Conservation (phyloP, 495 filamentous ascomycete species). For the Daldinia decipiens region DNA sequence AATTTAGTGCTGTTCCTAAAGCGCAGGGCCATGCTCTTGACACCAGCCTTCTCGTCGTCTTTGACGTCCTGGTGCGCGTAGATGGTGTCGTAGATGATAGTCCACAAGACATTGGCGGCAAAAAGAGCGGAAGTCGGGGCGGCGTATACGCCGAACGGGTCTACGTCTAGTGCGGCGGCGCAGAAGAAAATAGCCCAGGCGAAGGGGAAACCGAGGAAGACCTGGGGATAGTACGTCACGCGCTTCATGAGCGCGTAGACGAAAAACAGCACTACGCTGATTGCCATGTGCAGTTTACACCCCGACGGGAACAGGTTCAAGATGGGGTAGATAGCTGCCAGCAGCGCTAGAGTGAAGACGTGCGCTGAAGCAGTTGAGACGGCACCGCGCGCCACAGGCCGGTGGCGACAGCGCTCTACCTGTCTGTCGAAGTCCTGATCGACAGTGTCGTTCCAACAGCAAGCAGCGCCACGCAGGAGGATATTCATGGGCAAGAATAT, state of each 20-base stretch:
- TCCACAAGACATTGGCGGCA: constrained; percentile 50
- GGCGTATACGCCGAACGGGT: constrained; percentile 21
- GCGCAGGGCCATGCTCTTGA: constrained; percentile 53
- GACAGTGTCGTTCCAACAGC: constrained; percentile 58
- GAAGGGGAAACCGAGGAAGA: constrained; percentile 48
- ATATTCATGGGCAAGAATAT: constrained; percentile 35
- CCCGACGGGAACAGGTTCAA: constrained; percentile 15
- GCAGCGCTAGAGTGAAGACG: constrained; percentile 40
- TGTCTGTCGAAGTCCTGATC: constrained; percentile 57
- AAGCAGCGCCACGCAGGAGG: constrained; percentile 47
- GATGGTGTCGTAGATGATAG: constrained; percentile 58
- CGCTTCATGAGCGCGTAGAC: constrained; percentile 51
- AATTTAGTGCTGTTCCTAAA: constrained; percentile 44
- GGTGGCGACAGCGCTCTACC: constrained; percentile 51
- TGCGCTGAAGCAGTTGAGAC: constrained; percentile 49
- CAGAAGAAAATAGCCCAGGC: constrained; percentile 47
- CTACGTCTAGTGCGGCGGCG: constrained; percentile 20
- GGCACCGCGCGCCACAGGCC: constrained; percentile 61
- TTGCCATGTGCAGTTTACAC: constrained; percentile 18
- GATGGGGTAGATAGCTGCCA: not conserved
- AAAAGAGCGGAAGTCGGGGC: constrained; percentile 37
- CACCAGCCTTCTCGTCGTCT: constrained; percentile 56
- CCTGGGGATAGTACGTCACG: constrained; percentile 51
- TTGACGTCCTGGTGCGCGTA: constrained; percentile 58
- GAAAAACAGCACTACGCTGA: constrained; percentile 17